Evolutionary conservation across 768 basidiomycete genomes (phyloP).

Genomic region (Mycena pura): DNA sequence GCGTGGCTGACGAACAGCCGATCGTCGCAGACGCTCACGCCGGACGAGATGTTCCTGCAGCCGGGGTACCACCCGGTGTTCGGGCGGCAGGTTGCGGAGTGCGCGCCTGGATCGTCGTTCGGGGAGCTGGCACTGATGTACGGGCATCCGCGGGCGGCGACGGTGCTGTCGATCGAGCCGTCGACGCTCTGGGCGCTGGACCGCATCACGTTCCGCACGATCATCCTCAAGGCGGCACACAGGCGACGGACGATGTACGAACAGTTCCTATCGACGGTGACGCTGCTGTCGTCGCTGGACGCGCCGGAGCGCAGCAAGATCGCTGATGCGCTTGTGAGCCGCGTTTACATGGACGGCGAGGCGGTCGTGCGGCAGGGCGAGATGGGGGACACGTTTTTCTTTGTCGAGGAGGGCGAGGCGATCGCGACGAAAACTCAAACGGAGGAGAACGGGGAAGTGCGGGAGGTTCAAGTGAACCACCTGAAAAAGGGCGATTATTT

Average conservation of each 20-base stretch:
- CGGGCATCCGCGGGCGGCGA: conserved; percentile 94
- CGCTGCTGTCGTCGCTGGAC: conserved; percentile 84
- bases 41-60: conserved; percentile 63
- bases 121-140: conserved; percentile 99
- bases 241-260: conserved; percentile 96
- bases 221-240: conserved; percentile 92
- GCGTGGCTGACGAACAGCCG: conserved; percentile 58
- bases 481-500: conserved; percentile 96
- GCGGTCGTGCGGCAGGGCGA: conserved; percentile 93
- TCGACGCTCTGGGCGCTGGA: conserved; percentile 95
- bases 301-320: conserved; percentile 94
- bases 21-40: conserved; percentile 43
- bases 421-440: conserved; percentile 79
- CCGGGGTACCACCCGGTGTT: conserved; percentile 72
- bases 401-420: conserved; percentile 94
- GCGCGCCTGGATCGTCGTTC: conserved; percentile 85
- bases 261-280: conserved; percentile 90
- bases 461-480: conserved; percentile 74
- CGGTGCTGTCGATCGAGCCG: conserved; percentile 82
- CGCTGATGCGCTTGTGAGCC: conserved; percentile 91
- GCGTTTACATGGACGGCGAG: conserved; percentile 82
- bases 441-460: conserved; percentile 61
- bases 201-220: conserved; percentile 97
- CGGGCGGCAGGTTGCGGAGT: conserved; percentile 85
- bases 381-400: conserved; percentile 96